Evolutionary conservation across 306 rosid genomes (phyloP).

Genomic region (Parietaria judaica): DNA sequence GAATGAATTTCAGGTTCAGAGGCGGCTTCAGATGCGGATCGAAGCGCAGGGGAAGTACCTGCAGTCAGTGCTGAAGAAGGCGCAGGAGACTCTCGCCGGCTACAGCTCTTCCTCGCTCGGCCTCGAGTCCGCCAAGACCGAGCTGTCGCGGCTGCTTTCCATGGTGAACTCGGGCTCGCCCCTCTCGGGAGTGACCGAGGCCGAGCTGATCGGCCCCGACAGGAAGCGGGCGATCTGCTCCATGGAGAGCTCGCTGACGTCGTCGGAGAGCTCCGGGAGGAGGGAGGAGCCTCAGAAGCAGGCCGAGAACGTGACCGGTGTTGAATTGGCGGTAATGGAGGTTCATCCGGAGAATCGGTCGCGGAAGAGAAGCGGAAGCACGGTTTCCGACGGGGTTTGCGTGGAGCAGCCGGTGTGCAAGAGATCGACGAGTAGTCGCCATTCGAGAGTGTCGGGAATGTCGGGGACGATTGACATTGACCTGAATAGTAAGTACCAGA

Average conservation of each 20-base stretch:
- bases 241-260: slow-evolving; percentile 79
- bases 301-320: slow-evolving; percentile 29
- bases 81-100: slow-evolving; percentile 72
- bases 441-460: slow-evolving; percentile 29
- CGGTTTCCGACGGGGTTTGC: slow-evolving; percentile 33
- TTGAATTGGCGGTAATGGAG: slow-evolving; percentile 42
- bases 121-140: slow-evolving; percentile 57
- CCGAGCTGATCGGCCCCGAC: slow-evolving; percentile 28
- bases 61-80: slow-evolving; percentile 72
- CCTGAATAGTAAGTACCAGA: slow-evolving; percentile 56
- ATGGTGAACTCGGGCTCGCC: slow-evolving; percentile 63
- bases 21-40: slow-evolving; percentile 73
- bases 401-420: slow-evolving; percentile 45
- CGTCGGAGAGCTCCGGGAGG: slow-evolving; percentile 58
- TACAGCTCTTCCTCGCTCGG: slow-evolving; percentile 52
- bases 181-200: slow-evolving; percentile 65
- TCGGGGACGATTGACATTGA: slow-evolving; percentile 31
- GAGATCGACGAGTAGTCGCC: slow-evolving; percentile 28
- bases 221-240: slow-evolving; percentile 56
- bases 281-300: slow-evolving; percentile 36
- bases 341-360: slow-evolving; percentile 26
- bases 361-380: slow-evolving; percentile 43
- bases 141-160: slow-evolving; percentile 67
- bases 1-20: slow-evolving; percentile 54
- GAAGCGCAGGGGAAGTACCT: slow-evolving; percentile 96